Conservation (phyloP, 2,329 filamentous ascomycete genomes). For the Cladorrhinum sp. region DNA sequence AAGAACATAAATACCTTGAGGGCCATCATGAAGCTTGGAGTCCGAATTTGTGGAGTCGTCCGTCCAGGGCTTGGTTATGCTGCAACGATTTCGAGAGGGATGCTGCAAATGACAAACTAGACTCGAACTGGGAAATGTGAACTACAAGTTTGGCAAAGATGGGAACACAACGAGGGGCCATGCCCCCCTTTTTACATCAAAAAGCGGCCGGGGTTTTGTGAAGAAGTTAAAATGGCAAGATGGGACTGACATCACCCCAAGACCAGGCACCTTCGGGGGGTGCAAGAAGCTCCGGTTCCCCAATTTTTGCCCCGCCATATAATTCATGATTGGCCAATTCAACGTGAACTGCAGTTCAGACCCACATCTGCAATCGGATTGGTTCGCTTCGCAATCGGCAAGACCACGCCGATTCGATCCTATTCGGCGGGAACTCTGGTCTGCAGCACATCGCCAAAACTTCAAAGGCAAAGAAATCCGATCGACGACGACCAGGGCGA, state of each 20-base stretch:
- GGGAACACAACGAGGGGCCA: not conserved
- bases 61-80: too few relatives aligned
- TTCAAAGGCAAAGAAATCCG: not conserved
- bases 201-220: not conserved
- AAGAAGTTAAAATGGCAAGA: not conserved
- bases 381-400: not conserved
- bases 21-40: slow-evolving; percentile 14
- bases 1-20: slow-evolving; percentile 18
- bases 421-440: not conserved
- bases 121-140: not conserved
- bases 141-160: not conserved
- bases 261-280: not conserved
- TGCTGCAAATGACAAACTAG: not conserved
- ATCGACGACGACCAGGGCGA: not conserved
- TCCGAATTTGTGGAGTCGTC: not conserved
- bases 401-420: not conserved
- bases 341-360: not conserved
- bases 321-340: not conserved
- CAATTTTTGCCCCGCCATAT: not conserved
- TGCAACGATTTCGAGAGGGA: too few relatives aligned
- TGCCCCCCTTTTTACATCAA: not conserved
- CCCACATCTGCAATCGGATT: not conserved
- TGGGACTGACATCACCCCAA: not conserved
- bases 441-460: not conserved
- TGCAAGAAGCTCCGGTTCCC: not conserved